A percentile compares a stretch with the other conserved stretches of the same genome.
Evolutionary conservation across 1,284 basidiomycete species (phyloP).

Genomic region (Hypsizygus ulmarius): DNA sequence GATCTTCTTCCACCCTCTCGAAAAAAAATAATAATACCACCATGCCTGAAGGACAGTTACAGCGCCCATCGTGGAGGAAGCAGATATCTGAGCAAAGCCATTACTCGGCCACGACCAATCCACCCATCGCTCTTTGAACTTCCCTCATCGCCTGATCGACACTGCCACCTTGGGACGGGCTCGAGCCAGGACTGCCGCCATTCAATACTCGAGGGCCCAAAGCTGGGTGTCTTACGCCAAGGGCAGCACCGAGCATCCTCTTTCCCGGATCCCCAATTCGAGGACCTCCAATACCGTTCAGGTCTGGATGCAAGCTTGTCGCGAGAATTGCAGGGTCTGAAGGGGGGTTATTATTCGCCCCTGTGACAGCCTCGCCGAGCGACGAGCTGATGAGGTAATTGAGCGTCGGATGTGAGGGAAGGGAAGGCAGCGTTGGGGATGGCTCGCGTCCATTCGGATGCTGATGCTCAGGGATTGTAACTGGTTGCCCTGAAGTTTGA

Average conservation of each 20-base stretch:
- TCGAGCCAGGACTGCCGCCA: constrained; percentile 33
- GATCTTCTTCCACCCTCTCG: constrained; percentile 6
- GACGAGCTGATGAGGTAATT: constrained; percentile 78
- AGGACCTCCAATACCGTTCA: constrained; percentile 36
- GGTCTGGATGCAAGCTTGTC: constrained; percentile 40
- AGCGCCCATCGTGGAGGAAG: not conserved
- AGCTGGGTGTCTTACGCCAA: constrained; percentile 75
- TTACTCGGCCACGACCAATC: constrained; percentile 70
- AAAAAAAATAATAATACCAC: constrained; percentile 7
- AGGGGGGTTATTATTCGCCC: constrained; percentile 38
- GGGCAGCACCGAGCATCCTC: constrained; percentile 78
- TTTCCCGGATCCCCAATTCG: constrained; percentile 82
- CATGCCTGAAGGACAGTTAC: constrained; percentile 8
- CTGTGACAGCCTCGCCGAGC: constrained; percentile 47
- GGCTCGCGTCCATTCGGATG: constrained; percentile 63
- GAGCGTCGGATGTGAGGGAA: constrained; percentile 78
- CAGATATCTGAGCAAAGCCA: constrained; percentile 11
- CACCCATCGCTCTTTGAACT: constrained; percentile 75
- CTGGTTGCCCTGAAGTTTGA: constrained; percentile 36
- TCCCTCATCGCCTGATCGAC: constrained; percentile 68
- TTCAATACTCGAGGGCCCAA: constrained; percentile 59
- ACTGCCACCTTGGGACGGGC: constrained; percentile 38
- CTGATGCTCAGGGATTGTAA: constrained; percentile 52
- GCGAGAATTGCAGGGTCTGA: constrained; percentile 68
- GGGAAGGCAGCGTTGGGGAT: constrained; percentile 75